These are phyloP conservation scores for Alternaria angustiovoidea DNA, from an alignment of 2,329 filamentous ascomycete species.

Conservation along the genomic window DNA sequence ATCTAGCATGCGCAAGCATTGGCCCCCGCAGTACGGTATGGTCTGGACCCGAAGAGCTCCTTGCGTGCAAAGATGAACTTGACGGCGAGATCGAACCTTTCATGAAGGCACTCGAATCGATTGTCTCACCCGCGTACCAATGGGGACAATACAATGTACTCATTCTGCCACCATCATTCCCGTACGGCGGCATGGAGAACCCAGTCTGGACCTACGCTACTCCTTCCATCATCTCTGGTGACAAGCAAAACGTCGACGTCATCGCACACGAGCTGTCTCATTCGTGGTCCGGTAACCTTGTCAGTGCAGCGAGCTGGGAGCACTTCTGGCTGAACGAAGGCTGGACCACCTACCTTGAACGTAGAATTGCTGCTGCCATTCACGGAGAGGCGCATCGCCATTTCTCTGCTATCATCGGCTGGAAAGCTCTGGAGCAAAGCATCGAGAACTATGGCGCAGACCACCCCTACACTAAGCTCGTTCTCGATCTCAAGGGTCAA, in stretches of 20 bases:
- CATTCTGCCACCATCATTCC: slow-evolving; percentile 81
- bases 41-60: slow-evolving; percentile 86
- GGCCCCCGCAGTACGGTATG: slow-evolving; percentile 85
- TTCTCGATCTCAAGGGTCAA: slow-evolving; percentile 85
- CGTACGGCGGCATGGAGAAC: slow-evolving; percentile 76
- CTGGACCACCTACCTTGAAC: slow-evolving; percentile 95
- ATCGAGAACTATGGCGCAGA: slow-evolving; percentile 80
- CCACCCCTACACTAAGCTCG: slow-evolving; percentile 91
- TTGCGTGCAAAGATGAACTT: slow-evolving; percentile 87
- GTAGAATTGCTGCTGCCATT: slow-evolving; percentile 77
- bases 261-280: slow-evolving; percentile 85
- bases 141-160: slow-evolving; percentile 97
- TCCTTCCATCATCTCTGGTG: slow-evolving; percentile 89
- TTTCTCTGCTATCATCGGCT: slow-evolving; percentile 95
- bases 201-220: slow-evolving; percentile 95
- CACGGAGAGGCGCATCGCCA: slow-evolving; percentile 88
- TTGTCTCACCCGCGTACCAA: slow-evolving; percentile 79
- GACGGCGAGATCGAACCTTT: slow-evolving; percentile 92
- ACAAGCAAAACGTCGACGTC: slow-evolving; percentile 86
- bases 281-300: slow-evolving; percentile 89
- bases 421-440: slow-evolving; percentile 86
- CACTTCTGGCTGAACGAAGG: slow-evolving; percentile 78
- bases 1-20: slow-evolving; percentile 84
- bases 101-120: slow-evolving; percentile 81
- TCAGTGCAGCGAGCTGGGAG: slow-evolving; percentile 81